Base-by-base conservation (phyloP, 495 filamentous ascomycete genomes). In the Neurospora tetraspora region DNA sequence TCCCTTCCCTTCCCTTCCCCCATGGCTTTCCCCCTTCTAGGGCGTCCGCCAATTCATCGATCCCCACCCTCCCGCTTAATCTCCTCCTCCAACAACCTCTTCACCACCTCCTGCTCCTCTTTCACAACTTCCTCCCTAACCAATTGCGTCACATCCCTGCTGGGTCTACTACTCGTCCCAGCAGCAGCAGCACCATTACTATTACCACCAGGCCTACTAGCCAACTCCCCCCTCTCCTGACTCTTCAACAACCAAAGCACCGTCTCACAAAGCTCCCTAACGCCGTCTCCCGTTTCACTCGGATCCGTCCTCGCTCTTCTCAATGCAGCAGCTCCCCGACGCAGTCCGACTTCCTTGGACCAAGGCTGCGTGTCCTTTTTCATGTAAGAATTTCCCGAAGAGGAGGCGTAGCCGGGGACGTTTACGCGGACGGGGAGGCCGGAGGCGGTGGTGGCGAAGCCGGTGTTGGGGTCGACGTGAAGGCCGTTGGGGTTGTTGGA, bases 261-360 rank as follows among this genome's bases (percentile, higher is more conserved):
- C 72, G 78, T 79, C 71, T 81, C 82, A 71, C 76, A 83, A 76
- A 77, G 89, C 83, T 85, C 86, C 71, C 77, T 81, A 73, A 86
- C 81, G 71, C 42, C 83, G 61, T 86, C 83, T 31, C 83, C 84
- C 34, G 75, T 80, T 36, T 82, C 79, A 14, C 76, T 76, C 7
- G 80, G 77, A 42, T 77, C 73, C n/a, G 75, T 78, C 69, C 82
- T 70, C 37, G 81, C 82, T 39, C 61, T 76, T 31, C 75, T 74
- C 45, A 86, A 73, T 37, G 80, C 82, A 2, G 77, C 77, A 1
- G 76, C 77, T 14, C 84, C 84, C 27, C 77, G 76, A 23, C 78
- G 74, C n/a, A 82, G 71, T 1, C 84, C 83, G 2, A 79, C 73
- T 40, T 85, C 84, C 31, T 73, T 72, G 36, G 79, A 79, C 84